phyloP scores from a whole-genome alignment of 2,329 filamentous ascomycete genomes.

The Botrytis fragariae region DNA sequence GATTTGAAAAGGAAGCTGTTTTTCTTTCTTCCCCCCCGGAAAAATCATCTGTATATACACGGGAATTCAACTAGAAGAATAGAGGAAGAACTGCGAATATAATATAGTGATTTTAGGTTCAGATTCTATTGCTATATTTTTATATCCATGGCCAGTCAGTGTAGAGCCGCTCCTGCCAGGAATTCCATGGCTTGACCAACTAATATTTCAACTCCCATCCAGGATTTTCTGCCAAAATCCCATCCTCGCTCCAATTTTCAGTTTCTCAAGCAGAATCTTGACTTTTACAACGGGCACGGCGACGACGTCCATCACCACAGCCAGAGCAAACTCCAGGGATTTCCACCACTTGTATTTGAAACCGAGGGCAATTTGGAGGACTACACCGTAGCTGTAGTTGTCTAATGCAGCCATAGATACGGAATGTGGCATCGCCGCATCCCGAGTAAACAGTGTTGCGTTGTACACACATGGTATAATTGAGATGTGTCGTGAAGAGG shows the following conservation, averaged over 20 bases:
- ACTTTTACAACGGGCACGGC: not conserved
- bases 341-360: not conserved
- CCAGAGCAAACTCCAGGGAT: not conserved
- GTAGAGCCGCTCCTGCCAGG: not conserved
- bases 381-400: not conserved
- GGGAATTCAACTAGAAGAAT: not conserved
- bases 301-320: not conserved
- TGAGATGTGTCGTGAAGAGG: not conserved
- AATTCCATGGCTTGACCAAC: not conserved
- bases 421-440: not conserved
- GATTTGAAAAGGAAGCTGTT: not conserved
- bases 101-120: rapidly evolving
- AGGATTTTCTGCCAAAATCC: not conserved
- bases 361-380: not conserved
- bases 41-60: no score
- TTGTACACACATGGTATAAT: not conserved
- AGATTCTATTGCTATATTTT: not conserved
- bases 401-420: not conserved
- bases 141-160: no score
- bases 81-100: not conserved
- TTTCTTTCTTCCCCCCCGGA: no score
- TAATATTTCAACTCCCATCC: not conserved
- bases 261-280: not conserved
- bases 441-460: not conserved
- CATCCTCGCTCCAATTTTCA: not conserved